Evolutionary conservation across 139 green algal genomes (phyloP).

Genomic region (Nannochloris sp.): DNA sequence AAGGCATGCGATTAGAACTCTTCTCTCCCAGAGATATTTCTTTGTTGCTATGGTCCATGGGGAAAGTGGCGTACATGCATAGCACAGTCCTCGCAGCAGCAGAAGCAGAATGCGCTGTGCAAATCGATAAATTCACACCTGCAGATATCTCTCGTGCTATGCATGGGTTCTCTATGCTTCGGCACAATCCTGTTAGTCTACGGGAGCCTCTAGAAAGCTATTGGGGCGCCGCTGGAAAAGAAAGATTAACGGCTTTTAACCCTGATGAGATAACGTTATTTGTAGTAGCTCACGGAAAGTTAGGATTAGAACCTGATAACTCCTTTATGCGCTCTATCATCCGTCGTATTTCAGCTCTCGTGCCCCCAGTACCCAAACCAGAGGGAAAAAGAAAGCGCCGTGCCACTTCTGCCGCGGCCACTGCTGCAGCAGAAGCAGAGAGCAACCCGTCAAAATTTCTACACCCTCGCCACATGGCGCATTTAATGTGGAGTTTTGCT

Average conservation of each 20-base stretch:
- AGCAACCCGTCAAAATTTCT: not conserved
- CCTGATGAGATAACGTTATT: not conserved
- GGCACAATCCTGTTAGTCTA: not conserved
- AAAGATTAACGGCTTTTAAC: not conserved
- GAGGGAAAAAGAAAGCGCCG: no score
- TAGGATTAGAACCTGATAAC: not conserved
- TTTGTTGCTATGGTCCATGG: conserved; percentile 6
- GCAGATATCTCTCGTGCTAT: not conserved
- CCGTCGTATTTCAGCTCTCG: not conserved
- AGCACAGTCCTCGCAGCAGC: not conserved
- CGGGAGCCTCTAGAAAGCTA: no score
- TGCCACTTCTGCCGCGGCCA: not conserved
- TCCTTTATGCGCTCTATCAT: not conserved
- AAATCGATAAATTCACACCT: not conserved
- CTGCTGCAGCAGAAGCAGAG: not conserved
- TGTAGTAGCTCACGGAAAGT: no score
- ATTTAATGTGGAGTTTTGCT: no score
- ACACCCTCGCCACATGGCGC: not conserved
- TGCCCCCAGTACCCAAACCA: no score
- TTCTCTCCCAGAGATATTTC: conserved; percentile 14
- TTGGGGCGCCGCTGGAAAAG: no score
- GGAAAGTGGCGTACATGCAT: conserved; percentile 1
- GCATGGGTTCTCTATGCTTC: conserved; percentile 5
- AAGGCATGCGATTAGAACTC: conserved; percentile 12
- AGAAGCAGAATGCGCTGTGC: not conserved